Evolutionary conservation across 495 filamentous ascomycete genomes (phyloP).

Genomic region (Trichoderma gamsii): DNA sequence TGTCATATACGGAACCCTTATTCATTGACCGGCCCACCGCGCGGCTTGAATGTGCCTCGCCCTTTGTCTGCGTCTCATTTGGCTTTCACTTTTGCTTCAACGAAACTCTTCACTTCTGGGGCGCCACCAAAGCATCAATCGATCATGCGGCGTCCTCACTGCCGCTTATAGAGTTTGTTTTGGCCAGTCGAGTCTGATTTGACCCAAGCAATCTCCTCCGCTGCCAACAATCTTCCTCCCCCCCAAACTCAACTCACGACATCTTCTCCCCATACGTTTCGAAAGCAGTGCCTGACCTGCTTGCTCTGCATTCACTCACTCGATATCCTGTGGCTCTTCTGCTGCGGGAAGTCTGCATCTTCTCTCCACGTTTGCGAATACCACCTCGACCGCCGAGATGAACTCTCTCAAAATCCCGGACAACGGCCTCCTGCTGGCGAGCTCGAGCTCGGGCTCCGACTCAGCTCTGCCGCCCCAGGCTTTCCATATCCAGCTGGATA

Average conservation of each 20-base stretch:
- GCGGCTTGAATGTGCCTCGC: not conserved
- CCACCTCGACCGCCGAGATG: slow-evolving; percentile 9
- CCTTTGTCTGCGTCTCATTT: not conserved
- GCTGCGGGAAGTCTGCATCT: not conserved
- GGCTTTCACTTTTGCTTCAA: not conserved
- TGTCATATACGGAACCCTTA: not conserved
- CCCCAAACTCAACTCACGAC: not conserved
- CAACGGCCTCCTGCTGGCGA: slow-evolving; percentile 39
- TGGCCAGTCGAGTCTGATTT: slow-evolving; percentile 6
- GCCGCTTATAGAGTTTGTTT: slow-evolving; percentile 10
- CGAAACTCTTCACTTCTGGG: not conserved
- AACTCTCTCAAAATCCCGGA: slow-evolving; percentile 34
- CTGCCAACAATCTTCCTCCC: not conserved
- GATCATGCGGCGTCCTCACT: slow-evolving; percentile 15
- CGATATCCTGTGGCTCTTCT: not conserved
- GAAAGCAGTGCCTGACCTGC: not conserved
- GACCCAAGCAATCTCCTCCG: not conserved
- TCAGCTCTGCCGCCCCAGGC: slow-evolving; percentile 34
- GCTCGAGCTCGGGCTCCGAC: slow-evolving; percentile 31
- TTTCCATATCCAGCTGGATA: slow-evolving; percentile 60
- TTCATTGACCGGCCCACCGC: slow-evolving; percentile 5
- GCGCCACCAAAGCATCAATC: not conserved
- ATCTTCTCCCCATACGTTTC: not conserved
- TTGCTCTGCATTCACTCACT: not conserved
- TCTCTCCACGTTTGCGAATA: not conserved